Evolutionary conservation across 169 alveolate genomes (phyloP), one percentile per base, ranked within the genome.

Genomic region (Plasmodium reichenowi): DNA sequence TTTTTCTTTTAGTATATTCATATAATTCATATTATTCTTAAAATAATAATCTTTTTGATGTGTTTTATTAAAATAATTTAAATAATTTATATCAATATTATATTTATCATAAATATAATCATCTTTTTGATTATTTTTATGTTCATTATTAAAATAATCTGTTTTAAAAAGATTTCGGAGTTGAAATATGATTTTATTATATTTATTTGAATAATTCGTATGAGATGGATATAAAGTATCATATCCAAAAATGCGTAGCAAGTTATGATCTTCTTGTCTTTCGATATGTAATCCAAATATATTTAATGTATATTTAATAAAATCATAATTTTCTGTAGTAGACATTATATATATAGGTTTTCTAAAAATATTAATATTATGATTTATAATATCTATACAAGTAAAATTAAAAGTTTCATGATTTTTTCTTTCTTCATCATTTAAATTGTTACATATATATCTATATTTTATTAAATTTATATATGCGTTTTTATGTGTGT

Each of bases 311-410:
- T 68, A 68, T 2, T 56, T 60, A 24, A 83, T 83, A 22, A 56
- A 83, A n/a, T 15, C 64, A 2, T n/a, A 7, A 52, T 45, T 7
- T 29, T 83, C 83, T 10, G 58, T 50, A 47, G 91, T 54, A 13
- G 91, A 83, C 6, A 83, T 72, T 6, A 83, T 48, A 68, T 83
- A 83, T 1, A 83, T 56, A 13, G 91, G 91, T 56, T 83, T 83
- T 43, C 54, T 67, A 83, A 54, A 83, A 20, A 67, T 15, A n/a
- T 83, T 83, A 9, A 83, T 83, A 50, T 83, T 67, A 12, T 83
- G 29, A 29, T 83, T 83, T 17, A 83, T 83, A 48, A 83, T 17
- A 45, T 83, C 91, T 3, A 83, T 72, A 56, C 70, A 32, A 67
- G 66, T 26, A 0, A 32, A 2, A 43, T 83, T 83, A 56, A 68